Base-by-base conservation (phyloP, 176 grass and related monocot genomes). In the Rhynchospora breviuscula region DNA sequence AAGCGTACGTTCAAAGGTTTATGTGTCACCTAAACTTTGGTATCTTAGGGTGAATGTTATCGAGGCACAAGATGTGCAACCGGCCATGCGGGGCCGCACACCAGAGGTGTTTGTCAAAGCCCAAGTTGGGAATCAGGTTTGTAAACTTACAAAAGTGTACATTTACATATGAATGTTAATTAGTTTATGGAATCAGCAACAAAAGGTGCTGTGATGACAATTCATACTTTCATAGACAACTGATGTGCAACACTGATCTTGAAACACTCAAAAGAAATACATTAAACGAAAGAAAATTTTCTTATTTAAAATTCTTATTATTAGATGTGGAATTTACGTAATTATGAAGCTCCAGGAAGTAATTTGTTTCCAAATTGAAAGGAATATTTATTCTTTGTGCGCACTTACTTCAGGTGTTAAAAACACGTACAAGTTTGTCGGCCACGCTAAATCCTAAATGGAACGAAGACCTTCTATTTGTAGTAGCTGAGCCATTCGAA, bases 401-500 rank as follows among this genome's bases (percentile, higher is more conserved):
- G 67, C 63, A 11, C 47, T 67, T 67, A 6, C 47, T 67, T 67
- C 81, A 88, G 67, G 88, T 93, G 22, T 89, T 94, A 59, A 94
- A 94, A 85, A 98, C 95, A 0, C 87, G 86, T 6, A 83, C 61
- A 6, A 85, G 65, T 13, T 0, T 88, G 0, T 83, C 90, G 5
- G n/a, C 81, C 6, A 80, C 89, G 29, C 84, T 88, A 6, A 98
- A 88, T 85, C 95, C 92, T 25, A 86, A 88, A 26, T 98, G 95
- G 95, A 93, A 98, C 79, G 92, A 98, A 85, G 95, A 98, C 84
- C 83, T 98, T 46, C 53, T 98, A 0, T 94, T 98, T 87, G 92
- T 98, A 40, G 95, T 91, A 13, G 95, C 95, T n/a, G 92, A 94
- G 58, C 92, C 95, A 68, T 98, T 98, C 63, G 92, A 98, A 88